These are phyloP conservation scores for Botrytis sinoallii DNA, from an alignment of 2,329 filamentous ascomycete species.

Conservation along the genomic window DNA sequence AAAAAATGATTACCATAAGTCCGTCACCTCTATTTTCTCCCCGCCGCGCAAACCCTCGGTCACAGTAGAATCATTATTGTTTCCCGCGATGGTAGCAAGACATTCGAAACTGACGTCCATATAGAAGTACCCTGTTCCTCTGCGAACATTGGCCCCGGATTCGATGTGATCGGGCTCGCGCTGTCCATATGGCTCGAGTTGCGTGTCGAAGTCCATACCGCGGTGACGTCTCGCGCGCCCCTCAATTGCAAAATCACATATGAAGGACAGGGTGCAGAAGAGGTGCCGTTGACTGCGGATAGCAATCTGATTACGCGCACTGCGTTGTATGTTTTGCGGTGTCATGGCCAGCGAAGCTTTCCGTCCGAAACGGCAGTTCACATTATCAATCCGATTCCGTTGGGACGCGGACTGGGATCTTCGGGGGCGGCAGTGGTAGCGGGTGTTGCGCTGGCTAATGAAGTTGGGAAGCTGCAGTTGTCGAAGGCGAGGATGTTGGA, in stretches of 20 bases:
- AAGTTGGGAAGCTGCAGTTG: constrained; percentile 76
- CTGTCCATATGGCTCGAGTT: constrained; percentile 93
- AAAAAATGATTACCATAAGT: constrained; percentile 32
- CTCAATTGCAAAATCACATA: constrained; percentile 90
- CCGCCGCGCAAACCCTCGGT: background rate
- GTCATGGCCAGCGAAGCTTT: constrained; percentile 82
- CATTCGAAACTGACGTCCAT: constrained; percentile 5
- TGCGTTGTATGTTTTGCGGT: constrained; percentile 90
- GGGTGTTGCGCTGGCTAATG: constrained; percentile 88
- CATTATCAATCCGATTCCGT: constrained; percentile 91
- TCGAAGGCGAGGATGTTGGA: constrained; percentile 83
- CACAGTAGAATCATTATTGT: background rate
- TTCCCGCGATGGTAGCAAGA: background rate
- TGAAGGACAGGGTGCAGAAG: constrained; percentile 67
- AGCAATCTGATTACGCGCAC: constrained; percentile 92
- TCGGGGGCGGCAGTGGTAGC: constrained; percentile 94
- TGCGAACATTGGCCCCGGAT: constrained; percentile 95
- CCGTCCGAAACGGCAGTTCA: constrained; percentile 85
- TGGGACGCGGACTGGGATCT: constrained; percentile 89
- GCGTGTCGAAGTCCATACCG: constrained; percentile 70
- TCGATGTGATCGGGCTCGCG: constrained; percentile 95
- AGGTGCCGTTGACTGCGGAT: constrained; percentile 80
- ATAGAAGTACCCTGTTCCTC: constrained; percentile 80
- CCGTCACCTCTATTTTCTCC: constrained; percentile 14
- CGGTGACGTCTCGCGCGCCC: constrained; percentile 54